A percentile compares a stretch with the other conserved stretches of the same genome.
phyloP scores from a whole-genome alignment of 495 filamentous ascomycete genomes.

The Umbilicaria muhlenbergii region DNA sequence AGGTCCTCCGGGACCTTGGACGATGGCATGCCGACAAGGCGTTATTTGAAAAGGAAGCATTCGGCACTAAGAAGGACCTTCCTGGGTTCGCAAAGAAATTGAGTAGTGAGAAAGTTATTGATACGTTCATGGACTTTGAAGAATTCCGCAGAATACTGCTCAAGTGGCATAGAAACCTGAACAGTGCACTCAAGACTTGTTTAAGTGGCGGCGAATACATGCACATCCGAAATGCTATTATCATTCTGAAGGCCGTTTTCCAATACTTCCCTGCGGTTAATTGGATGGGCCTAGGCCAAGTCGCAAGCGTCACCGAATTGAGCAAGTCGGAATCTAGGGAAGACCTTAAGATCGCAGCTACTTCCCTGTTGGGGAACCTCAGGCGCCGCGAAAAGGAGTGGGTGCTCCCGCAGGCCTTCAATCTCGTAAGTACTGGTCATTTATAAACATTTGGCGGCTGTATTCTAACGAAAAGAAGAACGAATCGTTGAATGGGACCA shows the following conservation, averaged over 20 bases:
- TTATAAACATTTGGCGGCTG: conserved; percentile 15
- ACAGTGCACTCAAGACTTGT: conserved; percentile 59
- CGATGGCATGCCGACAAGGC: conserved; percentile 68
- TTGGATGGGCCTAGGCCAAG: conserved; percentile 64
- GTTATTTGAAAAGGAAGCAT: conserved; percentile 67
- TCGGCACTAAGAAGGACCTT: conserved; percentile 42
- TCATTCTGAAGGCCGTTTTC: conserved; percentile 65
- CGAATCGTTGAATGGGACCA: conserved; percentile 9
- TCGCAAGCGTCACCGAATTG: conserved; percentile 47
- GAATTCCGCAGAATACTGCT: conserved; percentile 71
- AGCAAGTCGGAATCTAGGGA: conserved; percentile 58
- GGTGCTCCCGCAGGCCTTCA: conserved; percentile 75
- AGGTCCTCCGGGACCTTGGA: conserved; percentile 59
- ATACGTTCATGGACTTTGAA: conserved; percentile 62
- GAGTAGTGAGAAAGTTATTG: conserved; percentile 47
- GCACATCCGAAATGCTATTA: conserved; percentile 94
- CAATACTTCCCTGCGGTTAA: conserved; percentile 77
- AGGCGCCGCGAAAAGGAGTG: conserved; percentile 64
- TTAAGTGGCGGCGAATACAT: conserved; percentile 78
- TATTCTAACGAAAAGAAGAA: conserved; percentile 8
- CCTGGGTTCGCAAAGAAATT: conserved; percentile 51
- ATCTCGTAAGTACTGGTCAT: conserved; percentile 11
- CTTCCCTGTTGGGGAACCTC: conserved; percentile 66
- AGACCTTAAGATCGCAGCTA: conserved; percentile 83
- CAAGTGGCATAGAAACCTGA: conserved; percentile 76